Evolutionary conservation across 768 basidiomycete species (phyloP).

Genomic region (Termitomyces sp.): DNA sequence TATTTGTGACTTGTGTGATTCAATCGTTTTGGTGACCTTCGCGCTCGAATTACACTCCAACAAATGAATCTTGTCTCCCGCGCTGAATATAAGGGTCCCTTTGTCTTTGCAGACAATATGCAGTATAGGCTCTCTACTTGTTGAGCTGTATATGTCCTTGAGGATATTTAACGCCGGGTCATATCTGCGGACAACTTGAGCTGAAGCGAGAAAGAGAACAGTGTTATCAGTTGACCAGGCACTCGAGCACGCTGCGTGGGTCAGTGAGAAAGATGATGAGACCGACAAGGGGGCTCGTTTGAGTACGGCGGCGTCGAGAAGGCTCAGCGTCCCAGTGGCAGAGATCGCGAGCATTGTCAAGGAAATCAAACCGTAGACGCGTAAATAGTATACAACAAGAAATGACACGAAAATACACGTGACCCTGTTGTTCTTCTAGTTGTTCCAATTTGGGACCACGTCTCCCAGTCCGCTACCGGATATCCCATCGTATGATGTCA

Average conservation of each 20-base stretch:
- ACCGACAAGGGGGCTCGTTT: constrained; percentile 41
- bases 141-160: constrained; percentile 36
- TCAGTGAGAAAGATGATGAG: constrained; percentile 34
- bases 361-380: constrained; percentile 10
- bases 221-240: constrained; percentile 59
- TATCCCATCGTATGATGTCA: too few relatives aligned
- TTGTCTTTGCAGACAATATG: constrained; percentile 33
- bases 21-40: constrained; percentile 45
- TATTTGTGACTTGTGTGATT: constrained; percentile 46
- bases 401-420: constrained; percentile 11
- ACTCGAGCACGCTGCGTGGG: constrained; percentile 32
- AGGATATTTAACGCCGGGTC: constrained; percentile 42
- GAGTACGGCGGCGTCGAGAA: constrained; percentile 44
- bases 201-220: constrained; percentile 50
- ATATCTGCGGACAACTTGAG: constrained; percentile 48
- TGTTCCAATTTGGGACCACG: too few relatives aligned
- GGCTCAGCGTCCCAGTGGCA: constrained; percentile 43
- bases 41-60: constrained; percentile 42
- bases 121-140: constrained; percentile 25
- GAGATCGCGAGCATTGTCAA: constrained; percentile 51
- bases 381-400: constrained; percentile 14
- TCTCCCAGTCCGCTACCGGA: too few relatives aligned
- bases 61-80: constrained; percentile 42
- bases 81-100: constrained; percentile 44
- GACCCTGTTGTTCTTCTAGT: not conserved